Base-by-base conservation (phyloP, 1,284 basidiomycete species). In the Polyporus tsugae region DNA sequence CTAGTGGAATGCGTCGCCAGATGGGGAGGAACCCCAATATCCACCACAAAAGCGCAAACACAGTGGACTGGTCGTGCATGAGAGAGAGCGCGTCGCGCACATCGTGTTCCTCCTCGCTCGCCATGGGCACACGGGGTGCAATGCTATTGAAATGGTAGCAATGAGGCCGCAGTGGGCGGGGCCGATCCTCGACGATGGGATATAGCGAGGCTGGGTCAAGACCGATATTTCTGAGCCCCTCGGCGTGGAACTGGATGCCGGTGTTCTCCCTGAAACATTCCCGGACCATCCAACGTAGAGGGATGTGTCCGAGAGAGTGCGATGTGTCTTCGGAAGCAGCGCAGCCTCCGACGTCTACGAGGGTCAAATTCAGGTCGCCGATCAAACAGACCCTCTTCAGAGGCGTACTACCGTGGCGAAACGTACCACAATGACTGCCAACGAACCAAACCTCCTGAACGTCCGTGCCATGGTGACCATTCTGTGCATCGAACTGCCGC, bases 231-330 rank as follows among this genome's bases (percentile, higher is more conserved):
- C 79, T 80, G 69, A 89, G 82, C 70, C 82, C 79, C 58, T 83
- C 82, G 11, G 74, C 70, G 68, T 83, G 75, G 73, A 83, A 83
- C 44, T 78, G 77, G 62, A 84, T 80, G 39, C 82, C 82, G 13
- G 77, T 79, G 29, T 79, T 73, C 10, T 73, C 70, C 46, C 68
- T 72, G 82, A 89, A 87, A 73, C 84, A 85, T 75, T 90, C 81
- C 52, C 89, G 84, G 59, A 90, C 82, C 89, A 91, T 90, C 89
- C 89, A 90, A 1, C 88, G 84, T 10, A 90, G 81, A 22, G 89
- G 81, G 65, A 90, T 89, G 63, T 86, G 84, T 4, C 88, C 86
- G 17, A 90, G 83, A 41, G 83, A 85, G 72, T 88, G 79, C 2
- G 80, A 80, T 2, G 82, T 85, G 42, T 80, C 81, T 75, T 90